These are phyloP conservation scores for Candida maltosa DNA, from an alignment of 805 yeast species.

Conservation along the genomic window DNA sequence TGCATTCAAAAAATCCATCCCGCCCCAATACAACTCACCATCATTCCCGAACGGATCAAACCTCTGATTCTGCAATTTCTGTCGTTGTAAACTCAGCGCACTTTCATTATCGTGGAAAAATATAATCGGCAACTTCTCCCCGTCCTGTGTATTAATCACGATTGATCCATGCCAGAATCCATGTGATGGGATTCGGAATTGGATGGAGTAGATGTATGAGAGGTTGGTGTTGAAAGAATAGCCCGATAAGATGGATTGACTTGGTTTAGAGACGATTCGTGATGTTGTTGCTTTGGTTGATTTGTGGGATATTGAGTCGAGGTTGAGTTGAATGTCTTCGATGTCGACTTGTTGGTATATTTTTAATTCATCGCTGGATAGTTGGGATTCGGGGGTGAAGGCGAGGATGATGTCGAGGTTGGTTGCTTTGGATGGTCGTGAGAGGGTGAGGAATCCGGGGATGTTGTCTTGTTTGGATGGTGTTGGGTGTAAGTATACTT, in stretches of 20 bases:
- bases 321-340: constrained; percentile 21
- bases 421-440: constrained; percentile 47
- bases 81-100: constrained; percentile 66
- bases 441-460: constrained; percentile 70
- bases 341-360: constrained; percentile 51
- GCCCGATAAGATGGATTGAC: constrained; percentile 48
- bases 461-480: constrained; percentile 70
- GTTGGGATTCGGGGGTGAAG: constrained; percentile 60
- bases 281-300: constrained; percentile 4
- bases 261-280: constrained; percentile 49
- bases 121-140: constrained; percentile 72
- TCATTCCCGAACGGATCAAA: constrained; percentile 71
- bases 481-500: constrained; percentile 84
- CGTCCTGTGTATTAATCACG: constrained; percentile 64
- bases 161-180: constrained; percentile 94
- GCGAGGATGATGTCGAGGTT: constrained; percentile 60
- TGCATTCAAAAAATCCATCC: constrained; percentile 63
- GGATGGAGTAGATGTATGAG: constrained; percentile 68
- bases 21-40: constrained; percentile 82
- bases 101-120: constrained; percentile 92
- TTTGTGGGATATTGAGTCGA: constrained; percentile 14
- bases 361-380: constrained; percentile 43
- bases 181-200: constrained; percentile 75
- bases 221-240: constrained; percentile 69
- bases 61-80: constrained; percentile 53